Conservation (phyloP, 140 eudicot genomes). For the Senecio squalidus region DNA sequence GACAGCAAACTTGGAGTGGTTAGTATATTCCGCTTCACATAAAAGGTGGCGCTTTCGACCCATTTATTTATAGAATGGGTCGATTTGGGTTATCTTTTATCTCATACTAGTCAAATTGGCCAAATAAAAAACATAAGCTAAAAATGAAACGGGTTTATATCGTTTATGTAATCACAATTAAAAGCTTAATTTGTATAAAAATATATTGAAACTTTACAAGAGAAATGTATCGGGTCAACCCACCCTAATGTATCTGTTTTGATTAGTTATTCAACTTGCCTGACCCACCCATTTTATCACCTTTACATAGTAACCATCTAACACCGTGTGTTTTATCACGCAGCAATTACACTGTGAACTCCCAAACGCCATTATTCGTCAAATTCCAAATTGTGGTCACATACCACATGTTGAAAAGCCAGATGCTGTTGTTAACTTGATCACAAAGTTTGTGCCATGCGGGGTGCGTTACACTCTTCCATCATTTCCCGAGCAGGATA, state of each 20-base stretch:
- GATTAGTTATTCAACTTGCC: neutral
- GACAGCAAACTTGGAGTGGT: conserved; percentile 77
- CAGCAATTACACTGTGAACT: conserved; percentile 77
- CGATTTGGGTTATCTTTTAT: neutral
- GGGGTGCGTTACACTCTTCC: neutral
- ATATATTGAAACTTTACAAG: neutral
- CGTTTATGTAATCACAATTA: neutral
- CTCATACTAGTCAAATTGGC: too few species aligned
- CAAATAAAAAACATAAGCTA: neutral
- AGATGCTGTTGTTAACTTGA: conserved; percentile 43
- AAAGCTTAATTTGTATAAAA: neutral
- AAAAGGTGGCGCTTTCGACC: neutral
- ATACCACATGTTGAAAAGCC: conserved; percentile 89
- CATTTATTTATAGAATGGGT: neutral
- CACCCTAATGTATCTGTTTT: neutral
- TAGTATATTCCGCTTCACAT: conserved; percentile 5
- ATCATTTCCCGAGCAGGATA: neutral
- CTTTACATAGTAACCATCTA: too few species aligned
- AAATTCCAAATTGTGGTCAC: conserved; percentile 70
- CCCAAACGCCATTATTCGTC: conserved; percentile 60
- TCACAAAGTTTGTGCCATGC: conserved; percentile 35
- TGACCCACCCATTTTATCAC: neutral
- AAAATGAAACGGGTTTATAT: neutral
- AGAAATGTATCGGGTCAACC: neutral
- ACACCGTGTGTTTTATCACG: neutral